phyloP scores from a whole-genome alignment of 768 basidiomycete genomes.

The Tulasnella sp. region DNA sequence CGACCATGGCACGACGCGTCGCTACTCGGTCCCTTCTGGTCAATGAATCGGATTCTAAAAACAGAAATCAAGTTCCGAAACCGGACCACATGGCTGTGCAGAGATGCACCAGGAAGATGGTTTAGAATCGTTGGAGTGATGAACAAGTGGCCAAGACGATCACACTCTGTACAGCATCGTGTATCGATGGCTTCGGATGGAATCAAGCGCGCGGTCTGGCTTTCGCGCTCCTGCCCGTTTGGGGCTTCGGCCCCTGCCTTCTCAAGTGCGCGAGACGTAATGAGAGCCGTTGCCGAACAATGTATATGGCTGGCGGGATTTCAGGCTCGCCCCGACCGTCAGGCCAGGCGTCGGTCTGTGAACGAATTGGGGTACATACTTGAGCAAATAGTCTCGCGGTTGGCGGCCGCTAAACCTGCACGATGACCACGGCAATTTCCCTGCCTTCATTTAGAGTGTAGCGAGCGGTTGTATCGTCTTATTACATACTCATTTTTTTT shows the following conservation, averaged over 20 bases:
- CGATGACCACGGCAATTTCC: too few species aligned
- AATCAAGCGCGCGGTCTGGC: neutral
- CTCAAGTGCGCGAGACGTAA: neutral
- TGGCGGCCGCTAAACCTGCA: neutral
- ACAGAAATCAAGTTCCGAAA: neutral
- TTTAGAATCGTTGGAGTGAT: neutral
- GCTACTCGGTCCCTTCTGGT: too few species aligned
- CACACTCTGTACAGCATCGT: neutral
- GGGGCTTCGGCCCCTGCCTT: neutral
- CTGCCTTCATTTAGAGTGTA: too few species aligned
- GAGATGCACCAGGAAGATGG: neutral
- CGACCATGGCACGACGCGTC: neutral
- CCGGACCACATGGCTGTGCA: slow-evolving; percentile 9
- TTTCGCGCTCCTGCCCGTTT: neutral
- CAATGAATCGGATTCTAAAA: neutral
- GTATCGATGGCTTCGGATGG: neutral
- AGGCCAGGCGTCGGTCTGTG: neutral
- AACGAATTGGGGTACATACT: neutral
- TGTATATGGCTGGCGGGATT: neutral
- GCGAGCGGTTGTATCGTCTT: too few species aligned
- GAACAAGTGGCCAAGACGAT: neutral
- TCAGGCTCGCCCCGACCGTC: neutral
- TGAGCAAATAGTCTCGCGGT: neutral
- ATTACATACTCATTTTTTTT: too few species aligned
- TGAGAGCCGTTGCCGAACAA: neutral